Conservation (phyloP, 768 basidiomycete genomes). For the Auricularia sp. region DNA sequence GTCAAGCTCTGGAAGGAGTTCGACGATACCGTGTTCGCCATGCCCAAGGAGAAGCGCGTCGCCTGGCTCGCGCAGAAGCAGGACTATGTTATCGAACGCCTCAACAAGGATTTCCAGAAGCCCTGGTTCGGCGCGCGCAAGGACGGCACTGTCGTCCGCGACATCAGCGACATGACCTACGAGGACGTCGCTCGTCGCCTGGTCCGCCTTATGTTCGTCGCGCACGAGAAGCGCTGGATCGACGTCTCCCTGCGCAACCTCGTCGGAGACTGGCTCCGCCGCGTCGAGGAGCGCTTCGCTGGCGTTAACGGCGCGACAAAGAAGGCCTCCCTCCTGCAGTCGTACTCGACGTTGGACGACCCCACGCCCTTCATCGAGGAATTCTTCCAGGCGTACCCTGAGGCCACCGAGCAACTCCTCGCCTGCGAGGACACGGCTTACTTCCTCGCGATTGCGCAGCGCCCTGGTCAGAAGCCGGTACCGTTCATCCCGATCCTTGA, state of each 20-base stretch:
- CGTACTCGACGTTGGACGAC: constrained; percentile 75
- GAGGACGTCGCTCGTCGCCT: constrained; percentile 90
- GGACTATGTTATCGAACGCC: constrained; percentile 79
- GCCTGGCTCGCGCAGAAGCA: constrained; percentile 82
- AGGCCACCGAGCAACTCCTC: constrained; percentile 76
- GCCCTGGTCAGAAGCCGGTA: constrained; percentile 95
- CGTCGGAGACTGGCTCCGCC: constrained; percentile 93
- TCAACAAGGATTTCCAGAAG: constrained; percentile 95
- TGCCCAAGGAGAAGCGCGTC: constrained; percentile 90
- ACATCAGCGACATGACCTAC: constrained; percentile 95
- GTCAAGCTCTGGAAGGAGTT: constrained; percentile 99
- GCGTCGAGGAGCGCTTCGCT: constrained; percentile 91
- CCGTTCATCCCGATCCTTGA: constrained; percentile 97
- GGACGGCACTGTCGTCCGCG: constrained; percentile 71
- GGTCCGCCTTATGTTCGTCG: constrained; percentile 89
- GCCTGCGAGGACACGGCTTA: constrained; percentile 90
- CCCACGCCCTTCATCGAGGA: constrained; percentile 64
- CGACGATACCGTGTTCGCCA: constrained; percentile 89
- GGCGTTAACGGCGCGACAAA: constrained; percentile 66
- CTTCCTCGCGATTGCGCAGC: constrained; percentile 92
- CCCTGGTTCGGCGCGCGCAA: constrained; percentile 98
- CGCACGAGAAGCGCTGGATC: constrained; percentile 88
- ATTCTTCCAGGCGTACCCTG: constrained; percentile 81
- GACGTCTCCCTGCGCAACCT: constrained; percentile 86
- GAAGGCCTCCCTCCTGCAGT: constrained; percentile 78